phyloP scores from a whole-genome alignment of 2,329 filamentous ascomycete species.

The Colletotrichum limetticola region DNA sequence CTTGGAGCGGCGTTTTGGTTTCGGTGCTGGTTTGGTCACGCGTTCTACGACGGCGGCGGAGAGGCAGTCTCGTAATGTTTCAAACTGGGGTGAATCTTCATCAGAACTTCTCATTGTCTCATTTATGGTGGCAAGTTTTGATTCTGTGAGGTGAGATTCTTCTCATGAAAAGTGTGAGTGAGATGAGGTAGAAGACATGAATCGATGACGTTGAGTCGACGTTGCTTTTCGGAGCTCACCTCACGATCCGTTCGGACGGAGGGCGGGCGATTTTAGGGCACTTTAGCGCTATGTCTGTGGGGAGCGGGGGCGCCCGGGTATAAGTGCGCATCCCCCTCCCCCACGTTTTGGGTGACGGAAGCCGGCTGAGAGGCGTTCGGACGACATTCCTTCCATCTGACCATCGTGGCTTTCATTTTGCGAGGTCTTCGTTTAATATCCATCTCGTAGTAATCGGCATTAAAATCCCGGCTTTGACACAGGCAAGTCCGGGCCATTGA shows the following conservation, averaged over 20 bases:
- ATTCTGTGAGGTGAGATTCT: neutral
- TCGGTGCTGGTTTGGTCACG: constrained; percentile 55
- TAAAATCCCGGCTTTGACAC: neutral
- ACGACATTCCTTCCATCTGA: neutral
- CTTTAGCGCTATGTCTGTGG: neutral
- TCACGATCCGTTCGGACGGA: neutral
- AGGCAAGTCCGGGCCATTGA: neutral
- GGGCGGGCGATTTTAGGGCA: constrained; percentile 10
- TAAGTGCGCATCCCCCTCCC: constrained; percentile 8
- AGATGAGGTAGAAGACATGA: neutral
- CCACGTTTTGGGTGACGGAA: constrained; percentile 12
- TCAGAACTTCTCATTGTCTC: constrained; percentile 58
- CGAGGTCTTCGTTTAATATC: neutral
- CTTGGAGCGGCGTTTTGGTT: constrained; percentile 58
- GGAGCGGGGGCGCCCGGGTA: neutral
- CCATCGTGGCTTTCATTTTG: neutral
- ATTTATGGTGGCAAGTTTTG: constrained; percentile 27
- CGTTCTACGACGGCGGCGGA: constrained; percentile 75
- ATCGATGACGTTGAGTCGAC: constrained; percentile 25
- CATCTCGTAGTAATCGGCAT: neutral
- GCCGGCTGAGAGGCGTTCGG: neutral
- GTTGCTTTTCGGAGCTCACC: neutral
- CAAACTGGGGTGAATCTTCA: constrained; percentile 40
- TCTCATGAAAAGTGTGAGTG: neutral
- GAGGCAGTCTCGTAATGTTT: constrained; percentile 79